Conservation (phyloP, 495 filamentous ascomycete species). For the Amorphotheca resinae region DNA sequence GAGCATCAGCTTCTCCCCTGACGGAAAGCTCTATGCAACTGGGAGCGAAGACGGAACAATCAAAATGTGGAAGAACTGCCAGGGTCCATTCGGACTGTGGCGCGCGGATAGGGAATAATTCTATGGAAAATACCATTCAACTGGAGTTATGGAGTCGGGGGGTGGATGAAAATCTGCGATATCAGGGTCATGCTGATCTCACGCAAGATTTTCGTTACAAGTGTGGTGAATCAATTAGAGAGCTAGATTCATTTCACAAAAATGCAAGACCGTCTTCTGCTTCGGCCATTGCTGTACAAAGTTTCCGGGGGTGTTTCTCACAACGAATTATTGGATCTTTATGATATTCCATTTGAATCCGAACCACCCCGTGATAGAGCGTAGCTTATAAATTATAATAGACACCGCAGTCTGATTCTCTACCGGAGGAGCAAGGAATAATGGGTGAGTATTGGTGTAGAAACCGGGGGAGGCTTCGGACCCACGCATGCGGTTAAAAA, state of each 20-base stretch:
- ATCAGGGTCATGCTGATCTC: too few species aligned
- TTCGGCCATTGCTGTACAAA: too few species aligned
- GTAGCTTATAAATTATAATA: too few species aligned
- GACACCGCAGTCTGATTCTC: too few species aligned
- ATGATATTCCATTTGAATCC: too few species aligned
- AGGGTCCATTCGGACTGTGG: constrained; percentile 38
- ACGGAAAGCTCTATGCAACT: constrained; percentile 90
- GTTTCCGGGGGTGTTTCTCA: too few species aligned
- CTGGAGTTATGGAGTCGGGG: background rate
- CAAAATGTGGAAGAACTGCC: constrained; percentile 63
- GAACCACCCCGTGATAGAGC: too few species aligned
- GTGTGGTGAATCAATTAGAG: constrained; percentile 7
- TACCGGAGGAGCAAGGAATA: too few species aligned
- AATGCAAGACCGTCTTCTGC: background rate
- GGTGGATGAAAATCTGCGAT: background rate
- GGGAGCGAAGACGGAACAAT: constrained; percentile 96
- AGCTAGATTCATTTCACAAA: constrained; percentile 15
- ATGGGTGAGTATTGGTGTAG: too few species aligned
- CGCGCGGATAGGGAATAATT: constrained; percentile 14
- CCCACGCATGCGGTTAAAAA: too few species aligned
- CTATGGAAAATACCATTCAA: background rate
- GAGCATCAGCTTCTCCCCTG: constrained; percentile 86
- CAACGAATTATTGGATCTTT: too few species aligned
- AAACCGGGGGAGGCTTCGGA: too few species aligned
- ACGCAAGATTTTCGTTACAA: background rate